Evolutionary conservation across 192 early-diverging fungal species (phyloP).

Genomic region (Coemansia sp.): DNA sequence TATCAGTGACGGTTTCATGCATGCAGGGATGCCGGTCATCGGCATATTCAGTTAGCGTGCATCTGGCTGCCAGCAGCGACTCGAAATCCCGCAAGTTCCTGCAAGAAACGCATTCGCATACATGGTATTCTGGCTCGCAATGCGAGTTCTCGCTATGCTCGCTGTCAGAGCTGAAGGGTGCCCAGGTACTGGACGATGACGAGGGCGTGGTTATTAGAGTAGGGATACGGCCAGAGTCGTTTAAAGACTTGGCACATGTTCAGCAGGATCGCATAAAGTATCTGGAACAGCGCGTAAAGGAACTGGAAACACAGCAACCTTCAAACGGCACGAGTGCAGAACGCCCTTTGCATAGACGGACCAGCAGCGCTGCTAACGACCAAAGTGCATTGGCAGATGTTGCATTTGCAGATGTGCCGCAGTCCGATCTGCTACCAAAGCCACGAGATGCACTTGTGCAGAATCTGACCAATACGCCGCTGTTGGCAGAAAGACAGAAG

Average conservation of each 20-base stretch:
- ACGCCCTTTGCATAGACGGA: slow-evolving; percentile 3
- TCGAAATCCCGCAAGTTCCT: neutral
- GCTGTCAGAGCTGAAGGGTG: slow-evolving; percentile 16
- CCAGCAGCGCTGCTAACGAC: slow-evolving; percentile 1
- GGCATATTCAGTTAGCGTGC: slow-evolving; percentile 16
- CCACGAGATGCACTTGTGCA: neutral
- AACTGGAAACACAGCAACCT: slow-evolving; percentile 20
- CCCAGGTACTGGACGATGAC: slow-evolving; percentile 8
- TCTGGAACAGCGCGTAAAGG: slow-evolving; percentile 31
- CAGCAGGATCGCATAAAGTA: slow-evolving; percentile 27
- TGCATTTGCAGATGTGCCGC: too few relatives aligned
- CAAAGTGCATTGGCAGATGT: neutral
- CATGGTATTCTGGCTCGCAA: slow-evolving; percentile 7
- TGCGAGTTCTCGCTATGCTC: slow-evolving; percentile 33
- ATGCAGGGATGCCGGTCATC: slow-evolving; percentile 15
- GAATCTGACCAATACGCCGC: neutral
- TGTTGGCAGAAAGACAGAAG: neutral
- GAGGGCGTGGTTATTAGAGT: slow-evolving; percentile 25
- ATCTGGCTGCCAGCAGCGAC: neutral
- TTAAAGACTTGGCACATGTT: slow-evolving; percentile 14
- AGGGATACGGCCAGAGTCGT: slow-evolving; percentile 32
- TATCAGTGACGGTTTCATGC: slow-evolving; percentile 20
- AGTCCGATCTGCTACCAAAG: neutral
- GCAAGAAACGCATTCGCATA: slow-evolving; percentile 11
- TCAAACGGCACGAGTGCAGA: slow-evolving; percentile 13